phyloP scores from a whole-genome alignment of 2,329 filamentous ascomycete genomes.

The Aspergillus sp. region DNA sequence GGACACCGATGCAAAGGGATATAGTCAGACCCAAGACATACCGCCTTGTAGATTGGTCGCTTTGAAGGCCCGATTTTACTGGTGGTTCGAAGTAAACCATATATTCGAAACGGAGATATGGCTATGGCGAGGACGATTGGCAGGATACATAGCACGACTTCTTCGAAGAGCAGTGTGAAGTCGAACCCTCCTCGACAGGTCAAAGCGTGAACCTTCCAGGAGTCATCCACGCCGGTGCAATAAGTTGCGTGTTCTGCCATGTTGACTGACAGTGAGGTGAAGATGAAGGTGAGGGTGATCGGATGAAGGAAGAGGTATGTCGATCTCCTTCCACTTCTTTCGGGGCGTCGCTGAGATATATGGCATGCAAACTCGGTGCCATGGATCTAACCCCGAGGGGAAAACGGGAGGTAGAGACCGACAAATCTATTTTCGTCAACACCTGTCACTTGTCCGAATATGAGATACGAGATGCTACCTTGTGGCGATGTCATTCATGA shows the following conservation, averaged over 20 bases:
- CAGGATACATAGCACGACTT: slow-evolving; percentile 40
- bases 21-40: slow-evolving; percentile 24
- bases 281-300: not conserved
- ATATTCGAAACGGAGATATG: slow-evolving; percentile 33
- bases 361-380: not conserved
- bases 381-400: not conserved
- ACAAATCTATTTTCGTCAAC: not conserved
- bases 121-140: slow-evolving; percentile 39
- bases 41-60: slow-evolving; percentile 29
- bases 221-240: not conserved
- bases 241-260: not conserved
- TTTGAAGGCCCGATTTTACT: slow-evolving; percentile 36
- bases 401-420: not conserved
- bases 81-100: slow-evolving; percentile 34
- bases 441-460: no score
- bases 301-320: slow-evolving; percentile 1
- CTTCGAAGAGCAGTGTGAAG: slow-evolving; percentile 48
- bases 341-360: not conserved
- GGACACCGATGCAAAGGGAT: not conserved
- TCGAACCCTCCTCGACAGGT: slow-evolving; percentile 44
- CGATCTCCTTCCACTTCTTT: not conserved
- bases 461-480: no score
- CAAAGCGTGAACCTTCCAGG: slow-evolving; percentile 13
- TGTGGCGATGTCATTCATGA: no score
- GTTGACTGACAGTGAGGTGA: not conserved